A percentile compares a stretch with the other conserved stretches of the same genome.
These are phyloP conservation scores for Pyrenochaeta sp. DNA, from an alignment of 2,329 filamentous ascomycete species.

Conservation along the genomic window DNA sequence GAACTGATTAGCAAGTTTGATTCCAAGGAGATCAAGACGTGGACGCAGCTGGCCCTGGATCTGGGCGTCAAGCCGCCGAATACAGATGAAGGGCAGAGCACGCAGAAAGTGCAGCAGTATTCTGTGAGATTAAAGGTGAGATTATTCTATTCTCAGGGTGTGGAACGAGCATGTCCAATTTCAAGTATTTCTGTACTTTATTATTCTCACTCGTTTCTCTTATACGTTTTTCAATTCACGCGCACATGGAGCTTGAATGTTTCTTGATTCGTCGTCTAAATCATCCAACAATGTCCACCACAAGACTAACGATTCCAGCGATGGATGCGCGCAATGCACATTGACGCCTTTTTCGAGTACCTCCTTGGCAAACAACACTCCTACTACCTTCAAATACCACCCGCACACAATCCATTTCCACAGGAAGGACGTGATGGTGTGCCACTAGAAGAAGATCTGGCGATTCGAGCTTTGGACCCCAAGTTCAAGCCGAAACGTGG, in stretches of 20 bases:
- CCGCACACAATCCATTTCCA: slow-evolving; percentile 67
- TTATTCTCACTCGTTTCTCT: not conserved
- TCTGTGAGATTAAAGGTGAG: slow-evolving; percentile 86
- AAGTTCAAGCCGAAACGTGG: slow-evolving; percentile 71
- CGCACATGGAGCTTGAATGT: too few relatives aligned
- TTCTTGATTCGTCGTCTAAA: too few relatives aligned
- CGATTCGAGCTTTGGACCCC: slow-evolving; percentile 81
- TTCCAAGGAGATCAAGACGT: slow-evolving; percentile 85
- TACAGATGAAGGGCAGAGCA: slow-evolving; percentile 81
- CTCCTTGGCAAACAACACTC: slow-evolving; percentile 77
- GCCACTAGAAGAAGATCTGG: slow-evolving; percentile 85
- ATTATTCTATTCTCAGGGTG: not conserved
- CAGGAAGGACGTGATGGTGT: slow-evolving; percentile 80
- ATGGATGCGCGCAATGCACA: slow-evolving; percentile 97
- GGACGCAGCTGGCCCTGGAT: slow-evolving; percentile 85
- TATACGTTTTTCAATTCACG: too few relatives aligned
- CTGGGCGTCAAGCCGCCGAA: slow-evolving; percentile 89
- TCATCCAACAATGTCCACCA: too few relatives aligned
- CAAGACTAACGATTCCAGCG: slow-evolving; percentile 63
- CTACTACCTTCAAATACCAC: slow-evolving; percentile 81
- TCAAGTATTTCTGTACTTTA: not conserved
- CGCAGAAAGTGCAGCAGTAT: slow-evolving; percentile 94
- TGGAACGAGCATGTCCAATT: not conserved
- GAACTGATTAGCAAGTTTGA: slow-evolving; percentile 81
- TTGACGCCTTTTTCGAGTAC: slow-evolving; percentile 94